Evolutionary conservation across 2,329 filamentous ascomycete species (phyloP), one percentile per base, ranked within the genome.

Genomic region (Alternaria gansuensis): DNA sequence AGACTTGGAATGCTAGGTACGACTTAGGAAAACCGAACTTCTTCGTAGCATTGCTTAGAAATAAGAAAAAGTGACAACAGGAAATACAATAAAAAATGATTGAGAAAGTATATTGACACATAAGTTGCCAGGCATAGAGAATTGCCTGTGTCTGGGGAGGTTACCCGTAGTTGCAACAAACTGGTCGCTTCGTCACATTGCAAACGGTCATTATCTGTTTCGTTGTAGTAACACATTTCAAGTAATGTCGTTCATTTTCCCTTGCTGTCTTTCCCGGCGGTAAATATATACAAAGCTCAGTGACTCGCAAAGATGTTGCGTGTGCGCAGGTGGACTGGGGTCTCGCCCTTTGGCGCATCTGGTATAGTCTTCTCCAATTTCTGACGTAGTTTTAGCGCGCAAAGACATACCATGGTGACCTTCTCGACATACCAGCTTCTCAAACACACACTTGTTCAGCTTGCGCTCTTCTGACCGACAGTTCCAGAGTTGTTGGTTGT

Each of bases 401-500:
- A 29, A 11, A 1, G 7, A 21, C 10, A 3, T 10, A 26, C 14
- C 13, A 29, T 9, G 23, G n/a, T 40, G 31, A 44, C n/a, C 46
- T n/a, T 1, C 36, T 33, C 13, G 10, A 84, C 90, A 63, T 84
- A 99, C 95, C 83, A 99, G 81, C 78, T 97, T 98, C 68, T 97
- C 90, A 77, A 91, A 98, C 48, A 97, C 93, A 80, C 95, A 99
- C 82, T 89, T 90, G 85, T 97, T 99, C 73, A 99, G 83, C 77
- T 89, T 89, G 87, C 92, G 89, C 84, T 99, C 95, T 65, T 86
- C 84, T 74, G 88, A 88, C 72, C 95, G 88, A 83, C 95, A 99
- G 76, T 98, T 92, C 90, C 92, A 99, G 60, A 98, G 83, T 81
- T 97, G 92, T 76, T 99, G 95, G 84, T 99, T 99, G 83, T 96